Percentiles rank a stretch among this genome's conserved stretches.
Conservation (phyloP, 352 stramenopile species). For the Phytophthora hibernalis region DNA sequence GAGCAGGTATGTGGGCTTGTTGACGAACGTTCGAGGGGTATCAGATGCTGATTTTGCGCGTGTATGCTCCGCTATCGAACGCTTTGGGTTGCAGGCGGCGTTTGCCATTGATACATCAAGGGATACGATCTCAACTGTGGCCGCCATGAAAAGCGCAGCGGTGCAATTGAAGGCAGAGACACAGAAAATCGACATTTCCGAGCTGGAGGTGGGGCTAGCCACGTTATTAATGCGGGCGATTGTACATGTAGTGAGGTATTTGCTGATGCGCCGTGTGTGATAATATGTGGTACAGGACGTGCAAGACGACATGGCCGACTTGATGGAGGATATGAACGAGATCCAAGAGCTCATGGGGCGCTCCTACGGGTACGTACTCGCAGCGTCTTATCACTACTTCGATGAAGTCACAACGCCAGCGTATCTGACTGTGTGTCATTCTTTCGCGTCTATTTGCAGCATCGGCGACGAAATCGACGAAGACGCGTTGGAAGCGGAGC, state of each 20-base stretch:
- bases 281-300: constrained; percentile 71
- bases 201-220: constrained; percentile 88
- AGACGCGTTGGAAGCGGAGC: constrained; percentile 94
- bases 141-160: constrained; percentile 94
- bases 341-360: constrained; percentile 97
- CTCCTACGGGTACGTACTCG: constrained; percentile 90
- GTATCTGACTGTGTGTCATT: background rate
- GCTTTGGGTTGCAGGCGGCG: constrained; percentile 47
- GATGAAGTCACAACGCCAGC: background rate
- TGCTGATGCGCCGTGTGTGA: background rate
- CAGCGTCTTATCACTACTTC: background rate
- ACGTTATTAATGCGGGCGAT: background rate
- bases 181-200: constrained; percentile 96
- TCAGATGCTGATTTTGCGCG: constrained; percentile 1
- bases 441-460: constrained; percentile 33
- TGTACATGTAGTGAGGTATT: background rate
- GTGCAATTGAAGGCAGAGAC: constrained; percentile 94
- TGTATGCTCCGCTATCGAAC: background rate
- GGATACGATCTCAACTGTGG: constrained; percentile 92
- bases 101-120: constrained; percentile 94
- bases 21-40: background rate
- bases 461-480: constrained; percentile 96
- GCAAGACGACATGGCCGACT: constrained; percentile 96
- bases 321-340: constrained; percentile 98
- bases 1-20: constrained; percentile 63